Base-by-base conservation (phyloP, 768 basidiomycete genomes). In the Hygrocybe coccinea region DNA sequence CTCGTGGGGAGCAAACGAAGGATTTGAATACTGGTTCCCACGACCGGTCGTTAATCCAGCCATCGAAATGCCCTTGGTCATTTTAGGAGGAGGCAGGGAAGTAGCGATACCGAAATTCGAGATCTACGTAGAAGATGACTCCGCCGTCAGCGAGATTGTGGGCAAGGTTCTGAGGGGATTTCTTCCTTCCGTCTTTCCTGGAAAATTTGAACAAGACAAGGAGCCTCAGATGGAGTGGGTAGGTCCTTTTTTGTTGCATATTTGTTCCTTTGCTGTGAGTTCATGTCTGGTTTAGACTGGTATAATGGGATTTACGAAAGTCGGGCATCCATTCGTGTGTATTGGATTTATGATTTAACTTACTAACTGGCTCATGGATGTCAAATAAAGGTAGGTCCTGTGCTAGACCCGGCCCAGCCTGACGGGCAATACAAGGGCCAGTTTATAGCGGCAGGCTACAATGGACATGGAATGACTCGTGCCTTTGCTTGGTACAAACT, bases 181-280 rank as follows among this genome's bases (percentile, higher is more conserved):
- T 64, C 67, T 91, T 8, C 84, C 85, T 0, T 64, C 62, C 0
- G 65, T 83, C 5, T 88, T 86, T 59, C 77, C 83, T 0, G 77
- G 71, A 10, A 74, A 77, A 59, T 86, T 80, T 56, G 76, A 78
- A 53, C 61, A 59, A 11, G 74, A 69, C 2, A 62, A 56, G n/a
- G 75, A 80, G 50, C 83, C 83, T 5, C 87, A 89, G 66, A 82
- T 84, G 79, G 88, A 92, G 76, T 94, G 91, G 90, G 89, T 88
- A 49, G 41, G 79, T 46, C 11, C 70, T 1, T 35, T 52, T 11
- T 22, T 15, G 38, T 36, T 5, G 47, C 45, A 48, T 46, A 11
- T 47, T 36, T 38, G 38, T 39, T 17, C 10, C 14, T 45, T 7
- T 55, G 38, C 11, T 56, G 6, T 39, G 15, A 34, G 10, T n/a